Conservation (phyloP, 2,329 filamentous ascomycete genomes). For the Colletotrichum scovillei region DNA sequence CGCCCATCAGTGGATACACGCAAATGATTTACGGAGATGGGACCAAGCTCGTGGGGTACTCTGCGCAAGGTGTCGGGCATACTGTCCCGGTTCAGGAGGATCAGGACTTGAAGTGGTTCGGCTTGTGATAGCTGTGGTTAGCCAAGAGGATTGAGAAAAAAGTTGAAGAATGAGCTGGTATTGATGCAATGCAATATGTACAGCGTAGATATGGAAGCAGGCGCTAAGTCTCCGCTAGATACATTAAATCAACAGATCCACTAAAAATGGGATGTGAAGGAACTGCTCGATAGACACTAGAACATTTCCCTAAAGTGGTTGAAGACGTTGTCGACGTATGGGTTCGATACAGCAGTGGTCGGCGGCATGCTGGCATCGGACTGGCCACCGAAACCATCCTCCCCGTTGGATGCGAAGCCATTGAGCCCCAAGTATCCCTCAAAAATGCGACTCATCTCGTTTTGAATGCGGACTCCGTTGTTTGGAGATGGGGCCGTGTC, state of each 20-base stretch:
- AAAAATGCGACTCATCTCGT: conserved; percentile 63
- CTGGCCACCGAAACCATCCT: conserved; percentile 40
- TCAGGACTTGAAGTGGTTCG: conserved; percentile 37
- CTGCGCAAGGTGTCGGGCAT: conserved; percentile 44
- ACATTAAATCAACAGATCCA: neutral
- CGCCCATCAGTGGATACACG: conserved; percentile 44
- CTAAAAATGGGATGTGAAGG: neutral
- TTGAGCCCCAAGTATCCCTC: conserved; percentile 52
- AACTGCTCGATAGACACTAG: conserved; percentile 31
- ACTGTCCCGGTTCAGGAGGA: conserved; percentile 42
- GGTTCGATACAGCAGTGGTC: conserved; percentile 36
- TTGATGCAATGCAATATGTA: conserved; percentile 2
- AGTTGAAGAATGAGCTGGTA: neutral
- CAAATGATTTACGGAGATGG: conserved; percentile 48
- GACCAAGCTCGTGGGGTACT: conserved; percentile 44
- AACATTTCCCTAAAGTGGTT: conserved; percentile 52
- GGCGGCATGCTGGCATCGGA: conserved; percentile 38
- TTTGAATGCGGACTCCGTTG: conserved; percentile 63
- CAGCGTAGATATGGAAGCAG: neutral
- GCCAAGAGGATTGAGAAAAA: neutral
- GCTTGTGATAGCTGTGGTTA: conserved; percentile 15
- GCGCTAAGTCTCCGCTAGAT: neutral
- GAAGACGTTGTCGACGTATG: conserved; percentile 46
- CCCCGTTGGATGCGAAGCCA: conserved; percentile 45
- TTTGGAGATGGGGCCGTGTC: conserved; percentile 30